phyloP scores from a whole-genome alignment of 2,329 filamentous ascomycete genomes.

The Periconia macrospinosa region DNA sequence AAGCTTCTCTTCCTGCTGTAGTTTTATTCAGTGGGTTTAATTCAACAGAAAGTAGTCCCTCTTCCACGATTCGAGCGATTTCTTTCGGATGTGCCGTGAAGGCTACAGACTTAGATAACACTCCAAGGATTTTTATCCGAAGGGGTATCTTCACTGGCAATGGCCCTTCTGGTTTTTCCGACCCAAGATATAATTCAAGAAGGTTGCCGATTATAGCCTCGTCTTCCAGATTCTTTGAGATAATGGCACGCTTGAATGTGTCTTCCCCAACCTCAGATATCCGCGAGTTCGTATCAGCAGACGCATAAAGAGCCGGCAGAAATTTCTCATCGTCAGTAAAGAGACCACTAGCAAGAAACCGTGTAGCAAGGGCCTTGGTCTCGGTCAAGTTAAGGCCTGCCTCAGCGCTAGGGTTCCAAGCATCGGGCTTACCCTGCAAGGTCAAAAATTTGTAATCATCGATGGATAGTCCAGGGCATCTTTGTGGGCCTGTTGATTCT shows the following conservation, averaged over 20 bases:
- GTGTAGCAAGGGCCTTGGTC: conserved; percentile 69
- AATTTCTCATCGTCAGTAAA: conserved; percentile 85
- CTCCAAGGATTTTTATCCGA: conserved; percentile 72
- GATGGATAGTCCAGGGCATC: conserved; percentile 63
- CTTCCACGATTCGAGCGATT: conserved; percentile 70
- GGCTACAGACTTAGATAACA: conserved; percentile 75
- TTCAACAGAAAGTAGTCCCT: conserved; percentile 59
- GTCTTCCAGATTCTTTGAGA: conserved; percentile 73
- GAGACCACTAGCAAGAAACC: conserved; percentile 78
- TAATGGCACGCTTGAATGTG: conserved; percentile 75
- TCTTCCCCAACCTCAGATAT: conserved; percentile 87
- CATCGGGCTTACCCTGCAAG: conserved; percentile 66
- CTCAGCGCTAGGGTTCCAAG: conserved; percentile 64
- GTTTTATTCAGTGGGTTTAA: conserved; percentile 37
- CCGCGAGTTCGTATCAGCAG: conserved; percentile 78
- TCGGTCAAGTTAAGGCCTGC: conserved; percentile 68
- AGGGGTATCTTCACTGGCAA: conserved; percentile 64
- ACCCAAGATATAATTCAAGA: conserved; percentile 71
- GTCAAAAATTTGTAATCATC: conserved; percentile 71
- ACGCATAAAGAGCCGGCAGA: conserved; percentile 79
- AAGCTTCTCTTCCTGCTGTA: conserved; percentile 69
- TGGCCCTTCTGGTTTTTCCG: conserved; percentile 43
- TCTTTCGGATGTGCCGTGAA: conserved; percentile 70
- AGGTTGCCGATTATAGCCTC: conserved; percentile 63
- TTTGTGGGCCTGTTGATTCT: conserved; percentile 43